A percentile compares a stretch with the other conserved stretches of the same genome.
phyloP scores from a whole-genome alignment of 2,329 filamentous ascomycete genomes.

The Nemania abortiva region DNA sequence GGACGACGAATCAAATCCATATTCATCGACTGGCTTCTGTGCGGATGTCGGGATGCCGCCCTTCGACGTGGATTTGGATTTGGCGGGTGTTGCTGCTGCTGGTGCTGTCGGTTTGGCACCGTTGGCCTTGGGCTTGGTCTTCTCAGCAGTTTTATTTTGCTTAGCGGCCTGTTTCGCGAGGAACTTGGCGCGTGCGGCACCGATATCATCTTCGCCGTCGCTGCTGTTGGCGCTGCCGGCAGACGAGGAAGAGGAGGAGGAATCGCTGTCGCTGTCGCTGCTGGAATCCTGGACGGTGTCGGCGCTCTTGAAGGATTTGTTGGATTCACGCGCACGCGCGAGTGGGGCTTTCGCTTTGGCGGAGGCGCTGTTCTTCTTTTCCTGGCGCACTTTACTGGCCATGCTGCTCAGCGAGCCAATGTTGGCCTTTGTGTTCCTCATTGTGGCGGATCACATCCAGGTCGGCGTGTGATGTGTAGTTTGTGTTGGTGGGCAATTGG shows the following conservation, averaged over 20 bases:
- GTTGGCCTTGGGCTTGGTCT: constrained; percentile 41
- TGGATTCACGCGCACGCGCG: constrained; percentile 35
- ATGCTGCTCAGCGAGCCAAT: constrained; percentile 45
- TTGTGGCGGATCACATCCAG: constrained; percentile 29
- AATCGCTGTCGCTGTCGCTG: constrained; percentile 50
- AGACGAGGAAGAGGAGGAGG: constrained; percentile 50
- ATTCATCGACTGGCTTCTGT: constrained; percentile 42
- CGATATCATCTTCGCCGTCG: constrained; percentile 48
- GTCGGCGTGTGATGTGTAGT: neutral
- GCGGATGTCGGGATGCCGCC: constrained; percentile 36
- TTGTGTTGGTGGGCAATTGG: neutral
- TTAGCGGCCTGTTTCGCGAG: constrained; percentile 44
- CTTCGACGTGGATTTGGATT: constrained; percentile 42
- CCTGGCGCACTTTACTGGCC: constrained; percentile 44
- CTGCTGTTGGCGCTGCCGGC: constrained; percentile 49
- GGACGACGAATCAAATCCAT: constrained; percentile 33
- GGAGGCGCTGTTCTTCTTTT: constrained; percentile 44
- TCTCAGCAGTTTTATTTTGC: constrained; percentile 47
- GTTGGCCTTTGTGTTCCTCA: constrained; percentile 37
- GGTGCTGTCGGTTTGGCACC: constrained; percentile 34
- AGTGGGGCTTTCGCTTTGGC: constrained; percentile 39
- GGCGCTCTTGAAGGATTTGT: constrained; percentile 39
- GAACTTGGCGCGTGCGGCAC: constrained; percentile 52
- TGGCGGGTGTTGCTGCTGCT: constrained; percentile 36
- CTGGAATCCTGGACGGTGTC: constrained; percentile 48